A percentile compares a stretch with the other conserved stretches of the same genome.
Conservation (phyloP, 2,329 filamentous ascomycete species). For the Huntiella decipiens region DNA sequence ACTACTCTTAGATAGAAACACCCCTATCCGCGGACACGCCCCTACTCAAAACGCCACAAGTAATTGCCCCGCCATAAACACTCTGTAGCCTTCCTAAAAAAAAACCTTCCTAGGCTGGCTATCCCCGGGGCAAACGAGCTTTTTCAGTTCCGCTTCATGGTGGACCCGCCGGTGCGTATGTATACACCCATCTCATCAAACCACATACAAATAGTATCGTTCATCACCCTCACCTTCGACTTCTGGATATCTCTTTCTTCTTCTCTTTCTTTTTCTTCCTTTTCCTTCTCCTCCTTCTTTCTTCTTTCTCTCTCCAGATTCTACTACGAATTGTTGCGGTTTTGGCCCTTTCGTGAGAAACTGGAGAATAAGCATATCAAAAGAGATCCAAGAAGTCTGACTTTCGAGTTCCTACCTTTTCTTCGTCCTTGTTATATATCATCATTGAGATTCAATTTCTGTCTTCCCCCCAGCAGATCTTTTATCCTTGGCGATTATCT, state of each 20-base stretch:
- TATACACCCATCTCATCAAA: no score
- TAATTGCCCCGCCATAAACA: no score
- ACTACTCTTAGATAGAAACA: no score
- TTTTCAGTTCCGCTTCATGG: no score
- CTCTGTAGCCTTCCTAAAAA: no score
- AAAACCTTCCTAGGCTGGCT: no score
- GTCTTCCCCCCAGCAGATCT: no score
- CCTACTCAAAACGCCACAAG: no score
- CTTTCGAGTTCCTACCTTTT: not conserved
- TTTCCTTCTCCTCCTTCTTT: not conserved
- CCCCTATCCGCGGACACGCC: no score
- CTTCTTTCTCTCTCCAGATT: slow-evolving; percentile 9
- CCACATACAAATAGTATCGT: slow-evolving; percentile 5
- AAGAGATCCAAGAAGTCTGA: slow-evolving; percentile 10
- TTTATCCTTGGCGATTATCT: slow-evolving; percentile 3
- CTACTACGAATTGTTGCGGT: slow-evolving; percentile 9
- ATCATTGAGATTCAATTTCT: no score
- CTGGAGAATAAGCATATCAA: slow-evolving; percentile 10
- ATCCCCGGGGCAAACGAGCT: no score
- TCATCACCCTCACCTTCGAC: slow-evolving; percentile 2
- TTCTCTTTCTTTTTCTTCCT: not conserved
- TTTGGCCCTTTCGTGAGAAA: slow-evolving; percentile 11
- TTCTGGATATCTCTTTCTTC: not conserved
- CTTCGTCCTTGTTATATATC: slow-evolving; percentile 2
- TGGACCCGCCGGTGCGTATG: no score